Percentiles rank a stretch among this genome's conserved stretches.
Conservation (phyloP, 2,329 filamentous ascomycete species). For the Ophiostoma triangulosporum region DNA sequence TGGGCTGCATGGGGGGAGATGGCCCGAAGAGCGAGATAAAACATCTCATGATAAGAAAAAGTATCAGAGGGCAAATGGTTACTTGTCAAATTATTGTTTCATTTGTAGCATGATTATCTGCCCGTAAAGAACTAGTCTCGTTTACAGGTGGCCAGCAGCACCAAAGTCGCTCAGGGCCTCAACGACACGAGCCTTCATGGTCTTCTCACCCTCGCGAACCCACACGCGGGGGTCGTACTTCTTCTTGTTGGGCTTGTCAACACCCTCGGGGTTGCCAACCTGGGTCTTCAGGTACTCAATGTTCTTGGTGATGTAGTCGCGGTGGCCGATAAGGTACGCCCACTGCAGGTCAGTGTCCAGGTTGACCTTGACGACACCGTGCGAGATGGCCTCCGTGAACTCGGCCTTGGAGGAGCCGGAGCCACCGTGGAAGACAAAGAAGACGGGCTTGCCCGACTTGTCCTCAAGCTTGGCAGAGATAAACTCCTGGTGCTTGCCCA, state of each 20-base stretch:
- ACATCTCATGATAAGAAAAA: no score
- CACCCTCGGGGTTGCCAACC: slow-evolving; percentile 87
- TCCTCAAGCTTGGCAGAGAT: slow-evolving; percentile 67
- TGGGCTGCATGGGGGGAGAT: not conserved
- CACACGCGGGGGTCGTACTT: slow-evolving; percentile 80
- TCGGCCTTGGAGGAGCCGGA: slow-evolving; percentile 85
- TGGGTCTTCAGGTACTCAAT: slow-evolving; percentile 81
- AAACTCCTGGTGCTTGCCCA: slow-evolving; percentile 90
- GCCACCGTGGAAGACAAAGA: slow-evolving; percentile 98
- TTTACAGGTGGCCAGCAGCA: slow-evolving; percentile 63
- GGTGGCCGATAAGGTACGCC: slow-evolving; percentile 83
- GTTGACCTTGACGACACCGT: slow-evolving; percentile 99
- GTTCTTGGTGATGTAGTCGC: slow-evolving; percentile 88
- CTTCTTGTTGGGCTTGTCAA: slow-evolving; percentile 99
- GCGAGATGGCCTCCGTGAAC: slow-evolving; percentile 74
- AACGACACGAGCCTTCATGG: slow-evolving; percentile 70
- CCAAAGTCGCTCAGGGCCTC: slow-evolving; percentile 88
- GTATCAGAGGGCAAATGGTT: no score
- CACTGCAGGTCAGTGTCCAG: slow-evolving; percentile 96
- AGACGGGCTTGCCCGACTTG: slow-evolving; percentile 79
- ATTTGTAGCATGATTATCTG: not conserved
- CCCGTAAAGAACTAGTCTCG: not conserved
- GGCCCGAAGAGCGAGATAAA: not conserved
- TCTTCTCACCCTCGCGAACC: slow-evolving; percentile 75
- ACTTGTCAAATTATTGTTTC: not conserved